A percentile compares a stretch with the other conserved stretches of the same genome.
Conservation (phyloP, 192 early-diverging fungal species). For the Diversispora eburnea region DNA sequence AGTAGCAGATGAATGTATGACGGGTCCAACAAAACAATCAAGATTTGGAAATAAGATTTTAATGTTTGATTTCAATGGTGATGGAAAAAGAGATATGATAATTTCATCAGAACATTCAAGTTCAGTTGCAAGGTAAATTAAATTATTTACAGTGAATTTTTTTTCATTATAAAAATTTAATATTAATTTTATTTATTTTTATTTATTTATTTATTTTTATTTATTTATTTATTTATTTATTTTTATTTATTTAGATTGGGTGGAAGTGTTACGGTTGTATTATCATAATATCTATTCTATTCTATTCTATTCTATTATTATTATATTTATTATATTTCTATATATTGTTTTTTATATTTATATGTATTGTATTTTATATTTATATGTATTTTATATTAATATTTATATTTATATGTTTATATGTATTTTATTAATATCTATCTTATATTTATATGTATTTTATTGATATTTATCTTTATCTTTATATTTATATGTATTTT, state of each 20-base stretch:
- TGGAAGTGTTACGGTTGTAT: not conserved
- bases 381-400: no score
- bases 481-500: no score
- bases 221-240: not conserved
- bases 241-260: slow-evolving; percentile 2
- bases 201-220: not conserved
- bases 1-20: not conserved
- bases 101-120: slow-evolving; percentile 59
- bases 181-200: not conserved
- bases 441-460: no score
- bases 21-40: not conserved
- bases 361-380: no score
- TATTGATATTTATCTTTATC: no score
- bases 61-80: slow-evolving; percentile 61
- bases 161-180: no score
- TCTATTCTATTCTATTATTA: no score
- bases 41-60: slow-evolving; percentile 20
- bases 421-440: no score
- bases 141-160: not conserved
- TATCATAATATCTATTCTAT: not conserved
- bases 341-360: no score
- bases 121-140: not conserved
- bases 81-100: slow-evolving; percentile 53
- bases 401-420: no score
- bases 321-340: no score